Evolutionary conservation across 805 yeast genomes (phyloP).

Genomic region (Clavispora fructus): DNA sequence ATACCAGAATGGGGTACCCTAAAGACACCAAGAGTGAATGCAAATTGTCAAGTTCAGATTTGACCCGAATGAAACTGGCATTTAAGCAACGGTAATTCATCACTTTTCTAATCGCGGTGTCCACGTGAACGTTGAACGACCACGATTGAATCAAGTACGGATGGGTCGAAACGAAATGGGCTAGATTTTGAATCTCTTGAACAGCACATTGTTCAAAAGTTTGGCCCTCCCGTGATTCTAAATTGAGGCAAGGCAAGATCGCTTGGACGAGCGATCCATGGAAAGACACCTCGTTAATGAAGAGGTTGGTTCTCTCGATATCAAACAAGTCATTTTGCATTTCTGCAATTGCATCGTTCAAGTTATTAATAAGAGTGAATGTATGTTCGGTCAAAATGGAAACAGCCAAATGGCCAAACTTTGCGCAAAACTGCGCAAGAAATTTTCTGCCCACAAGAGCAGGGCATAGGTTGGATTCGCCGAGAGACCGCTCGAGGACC

Average conservation of each 20-base stretch:
- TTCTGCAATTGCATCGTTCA: constrained; percentile 4
- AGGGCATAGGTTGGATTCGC: neutral
- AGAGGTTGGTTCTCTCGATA: constrained; percentile 10
- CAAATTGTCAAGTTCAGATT: neutral
- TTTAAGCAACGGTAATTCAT: neutral
- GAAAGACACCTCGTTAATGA: constrained; percentile 8
- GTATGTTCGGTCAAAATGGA: neutral
- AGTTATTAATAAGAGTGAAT: constrained; percentile 1
- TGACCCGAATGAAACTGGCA: neutral
- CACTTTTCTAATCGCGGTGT: constrained; percentile 11
- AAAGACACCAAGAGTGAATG: neutral
- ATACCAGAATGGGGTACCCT: neutral
- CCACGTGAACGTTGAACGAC: constrained; percentile 11
- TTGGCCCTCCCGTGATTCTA: neutral
- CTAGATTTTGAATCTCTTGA: neutral
- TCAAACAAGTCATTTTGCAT: constrained; percentile 4
- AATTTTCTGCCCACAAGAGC: neutral
- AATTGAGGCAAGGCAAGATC: neutral
- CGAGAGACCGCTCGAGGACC: constrained; percentile 20
- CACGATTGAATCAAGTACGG: constrained; percentile 1
- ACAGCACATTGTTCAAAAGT: neutral
- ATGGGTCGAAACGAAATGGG: neutral
- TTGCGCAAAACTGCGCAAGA: neutral
- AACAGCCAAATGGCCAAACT: neutral
- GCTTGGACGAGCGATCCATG: neutral